Conservation (phyloP, 1,284 basidiomycete genomes). For the Ustilago curta region DNA sequence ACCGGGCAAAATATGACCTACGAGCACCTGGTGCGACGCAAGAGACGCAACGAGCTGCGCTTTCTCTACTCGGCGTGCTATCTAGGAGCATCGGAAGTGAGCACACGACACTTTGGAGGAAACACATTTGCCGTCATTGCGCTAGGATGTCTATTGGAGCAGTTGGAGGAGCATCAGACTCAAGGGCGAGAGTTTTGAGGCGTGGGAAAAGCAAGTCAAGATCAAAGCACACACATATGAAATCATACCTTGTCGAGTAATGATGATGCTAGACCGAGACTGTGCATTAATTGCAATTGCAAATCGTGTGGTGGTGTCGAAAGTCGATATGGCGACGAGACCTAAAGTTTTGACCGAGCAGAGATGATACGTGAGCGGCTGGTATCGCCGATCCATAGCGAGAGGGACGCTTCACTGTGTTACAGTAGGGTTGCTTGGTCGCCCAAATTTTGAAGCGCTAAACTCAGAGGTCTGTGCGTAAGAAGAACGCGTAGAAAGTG, state of each 20-base stretch:
- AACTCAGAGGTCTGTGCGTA: constrained; percentile 13
- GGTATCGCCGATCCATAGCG: too few relatives aligned
- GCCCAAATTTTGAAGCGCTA: too few relatives aligned
- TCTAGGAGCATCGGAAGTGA: constrained; percentile 24
- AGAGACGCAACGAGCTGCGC: constrained; percentile 27
- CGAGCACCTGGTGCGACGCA: constrained; percentile 4
- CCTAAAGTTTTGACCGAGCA: too few relatives aligned
- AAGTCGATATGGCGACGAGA: too few relatives aligned
- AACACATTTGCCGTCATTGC: constrained; percentile 43
- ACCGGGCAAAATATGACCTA: background rate
- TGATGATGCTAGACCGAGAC: too few relatives aligned
- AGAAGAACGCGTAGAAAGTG: constrained; percentile 26
- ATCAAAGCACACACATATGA: background rate
- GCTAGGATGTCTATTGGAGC: constrained; percentile 27
- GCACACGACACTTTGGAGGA: constrained; percentile 25
- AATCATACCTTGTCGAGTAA: too few relatives aligned
- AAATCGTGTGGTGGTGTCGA: too few relatives aligned
- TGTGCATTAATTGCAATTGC: too few relatives aligned
- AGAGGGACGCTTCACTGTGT: too few relatives aligned
- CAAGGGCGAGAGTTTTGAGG: constrained; percentile 16
- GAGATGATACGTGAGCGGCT: too few relatives aligned
- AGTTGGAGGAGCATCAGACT: constrained; percentile 19
- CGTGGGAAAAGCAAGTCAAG: background rate
- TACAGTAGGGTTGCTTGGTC: too few relatives aligned
- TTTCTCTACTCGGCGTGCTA: constrained; percentile 30